These are phyloP conservation scores for Aureobasidium sp. DNA, from an alignment of 2,329 filamentous ascomycete species.

Conservation along the genomic window DNA sequence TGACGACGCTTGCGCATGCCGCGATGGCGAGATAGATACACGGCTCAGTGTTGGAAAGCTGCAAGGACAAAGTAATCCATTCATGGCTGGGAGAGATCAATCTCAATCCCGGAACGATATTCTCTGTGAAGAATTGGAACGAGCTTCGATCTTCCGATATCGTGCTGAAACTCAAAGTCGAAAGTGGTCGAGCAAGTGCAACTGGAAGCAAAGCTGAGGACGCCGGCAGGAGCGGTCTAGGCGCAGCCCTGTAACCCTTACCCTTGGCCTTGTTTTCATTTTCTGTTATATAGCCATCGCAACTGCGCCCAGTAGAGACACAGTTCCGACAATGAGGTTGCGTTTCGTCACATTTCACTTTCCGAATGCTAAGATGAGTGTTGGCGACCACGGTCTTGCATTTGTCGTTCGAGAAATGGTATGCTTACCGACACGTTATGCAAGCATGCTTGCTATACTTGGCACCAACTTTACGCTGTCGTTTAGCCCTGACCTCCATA, in stretches of 20 bases:
- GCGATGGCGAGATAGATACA: background rate
- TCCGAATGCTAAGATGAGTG: background rate
- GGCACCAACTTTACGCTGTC: background rate
- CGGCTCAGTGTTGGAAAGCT: background rate
- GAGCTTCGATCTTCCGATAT: background rate
- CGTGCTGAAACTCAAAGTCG: background rate
- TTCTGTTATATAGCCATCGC: background rate
- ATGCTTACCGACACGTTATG: background rate
- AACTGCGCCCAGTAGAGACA: background rate
- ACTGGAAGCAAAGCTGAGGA: background rate
- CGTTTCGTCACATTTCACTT: background rate
- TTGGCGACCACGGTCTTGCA: background rate
- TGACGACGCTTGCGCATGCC: background rate
- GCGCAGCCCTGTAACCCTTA: background rate
- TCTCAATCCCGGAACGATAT: background rate
- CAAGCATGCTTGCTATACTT: slow-evolving; percentile 2
- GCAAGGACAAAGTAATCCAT: background rate
- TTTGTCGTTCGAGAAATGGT: background rate
- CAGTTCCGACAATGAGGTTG: background rate
- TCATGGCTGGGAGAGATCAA: background rate
- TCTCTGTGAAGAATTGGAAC: background rate
- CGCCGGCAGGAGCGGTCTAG: background rate
- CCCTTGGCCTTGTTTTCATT: no score
- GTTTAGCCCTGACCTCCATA: background rate
- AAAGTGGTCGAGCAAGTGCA: background rate